Conservation (phyloP, 2,329 filamentous ascomycete genomes). For the Sclerotiophoma versabilis region DNA sequence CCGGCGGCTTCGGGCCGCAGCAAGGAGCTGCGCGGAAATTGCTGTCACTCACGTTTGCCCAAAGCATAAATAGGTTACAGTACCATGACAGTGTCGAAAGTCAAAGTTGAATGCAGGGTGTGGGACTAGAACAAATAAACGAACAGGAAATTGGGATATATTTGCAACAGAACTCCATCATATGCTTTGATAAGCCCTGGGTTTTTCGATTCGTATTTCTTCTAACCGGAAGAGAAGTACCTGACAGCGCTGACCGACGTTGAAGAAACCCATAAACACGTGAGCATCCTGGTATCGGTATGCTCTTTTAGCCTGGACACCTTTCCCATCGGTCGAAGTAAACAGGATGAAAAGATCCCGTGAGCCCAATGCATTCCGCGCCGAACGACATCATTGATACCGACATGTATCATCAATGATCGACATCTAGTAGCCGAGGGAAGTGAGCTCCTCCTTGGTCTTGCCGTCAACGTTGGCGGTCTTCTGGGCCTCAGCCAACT, state of each 20-base stretch:
- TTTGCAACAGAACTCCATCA: constrained; percentile 45
- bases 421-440: constrained; percentile 82
- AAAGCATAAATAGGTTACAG: no score
- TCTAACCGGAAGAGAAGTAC: constrained; percentile 47
- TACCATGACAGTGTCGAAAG: background rate
- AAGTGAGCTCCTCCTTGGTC: constrained; percentile 86
- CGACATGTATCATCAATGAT: constrained; percentile 42
- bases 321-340: constrained; percentile 48
- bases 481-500: constrained; percentile 92
- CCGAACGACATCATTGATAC: constrained; percentile 43
- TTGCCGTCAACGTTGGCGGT: constrained; percentile 84
- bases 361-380: constrained; percentile 50
- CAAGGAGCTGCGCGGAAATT: background rate
- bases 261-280: constrained; percentile 50
- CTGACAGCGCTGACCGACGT: constrained; percentile 47
- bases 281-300: constrained; percentile 45
- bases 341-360: constrained; percentile 48
- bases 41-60: background rate
- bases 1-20: constrained; percentile 12
- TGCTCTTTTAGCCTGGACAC: constrained; percentile 51
- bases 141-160: constrained; percentile 30
- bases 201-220: constrained; percentile 50
- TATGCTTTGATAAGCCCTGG: constrained; percentile 45
- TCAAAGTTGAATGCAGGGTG: background rate
- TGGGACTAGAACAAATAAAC: background rate